Evolutionary conservation across 2,329 filamentous ascomycete species (phyloP).

Genomic region (Penicillium palitans): DNA sequence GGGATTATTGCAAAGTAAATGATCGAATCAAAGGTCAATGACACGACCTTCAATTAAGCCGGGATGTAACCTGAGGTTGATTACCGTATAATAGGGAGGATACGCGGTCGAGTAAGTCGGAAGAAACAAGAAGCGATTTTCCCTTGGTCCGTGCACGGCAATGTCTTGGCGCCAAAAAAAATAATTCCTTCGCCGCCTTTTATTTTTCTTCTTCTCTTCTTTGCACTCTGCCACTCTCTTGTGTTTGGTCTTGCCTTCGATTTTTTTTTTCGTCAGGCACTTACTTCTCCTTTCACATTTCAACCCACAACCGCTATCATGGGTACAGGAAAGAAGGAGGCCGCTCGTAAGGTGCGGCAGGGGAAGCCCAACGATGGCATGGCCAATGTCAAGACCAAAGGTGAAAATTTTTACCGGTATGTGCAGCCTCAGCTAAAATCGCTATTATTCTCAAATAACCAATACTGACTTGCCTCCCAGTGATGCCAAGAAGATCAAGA

Average conservation of each 20-base stretch:
- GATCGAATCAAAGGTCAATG: conserved; percentile 3
- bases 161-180: conserved; percentile 41
- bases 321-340: conserved; percentile 93
- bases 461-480: conserved; percentile 34
- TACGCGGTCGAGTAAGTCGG: conserved; percentile 27
- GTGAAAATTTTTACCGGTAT: conserved; percentile 95
- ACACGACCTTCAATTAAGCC: conserved; percentile 8
- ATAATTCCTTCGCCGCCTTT: conserved; percentile 30
- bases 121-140: conserved; percentile 39
- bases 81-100: conserved; percentile 20
- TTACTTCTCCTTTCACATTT: conserved; percentile 21
- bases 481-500: conserved; percentile 82
- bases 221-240: conserved; percentile 35
- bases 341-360: conserved; percentile 76
- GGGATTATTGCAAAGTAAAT: not conserved
- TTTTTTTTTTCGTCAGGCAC: conserved; percentile 29
- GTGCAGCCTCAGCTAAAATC: conserved; percentile 32
- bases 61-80: conserved; percentile 5
- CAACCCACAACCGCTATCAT: conserved; percentile 52
- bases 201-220: conserved; percentile 31
- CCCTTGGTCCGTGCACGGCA: conserved; percentile 39
- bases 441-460: not conserved
- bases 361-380: conserved; percentile 84
- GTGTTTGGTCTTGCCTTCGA: conserved; percentile 31
- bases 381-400: conserved; percentile 88